phyloP scores from a whole-genome alignment of 768 basidiomycete genomes.

The Pleurotus giganteus region DNA sequence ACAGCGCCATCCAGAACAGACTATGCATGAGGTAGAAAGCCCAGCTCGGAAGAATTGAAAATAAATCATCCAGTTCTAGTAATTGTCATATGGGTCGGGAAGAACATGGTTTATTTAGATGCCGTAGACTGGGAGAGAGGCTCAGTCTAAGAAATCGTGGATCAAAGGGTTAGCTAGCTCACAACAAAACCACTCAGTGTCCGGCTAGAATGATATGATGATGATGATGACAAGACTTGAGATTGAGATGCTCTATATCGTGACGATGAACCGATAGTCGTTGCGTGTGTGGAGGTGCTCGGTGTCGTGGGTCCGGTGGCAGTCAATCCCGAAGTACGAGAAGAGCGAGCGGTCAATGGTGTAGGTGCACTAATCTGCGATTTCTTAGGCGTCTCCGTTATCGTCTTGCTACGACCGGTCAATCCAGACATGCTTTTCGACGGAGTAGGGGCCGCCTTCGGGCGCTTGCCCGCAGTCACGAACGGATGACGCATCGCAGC shows the following conservation, averaged over 20 bases:
- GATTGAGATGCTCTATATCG: conserved; percentile 68
- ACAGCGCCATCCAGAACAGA: conserved; percentile 4
- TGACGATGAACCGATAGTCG: conserved; percentile 58
- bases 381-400: conserved; percentile 79
- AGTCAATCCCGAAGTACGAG: conserved; percentile 48
- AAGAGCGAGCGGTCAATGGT: conserved; percentile 76
- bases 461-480: conserved; percentile 63
- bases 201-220: conserved; percentile 74
- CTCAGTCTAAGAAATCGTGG: conserved; percentile 10
- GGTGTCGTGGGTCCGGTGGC: conserved; percentile 56
- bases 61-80: conserved; percentile 9
- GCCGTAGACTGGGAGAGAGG: conserved; percentile 31
- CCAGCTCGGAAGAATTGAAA: conserved; percentile 30
- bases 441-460: conserved; percentile 42
- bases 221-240: conserved; percentile 69
- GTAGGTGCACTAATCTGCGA: conserved; percentile 88
- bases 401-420: conserved; percentile 52
- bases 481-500: conserved; percentile 91
- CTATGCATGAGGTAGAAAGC: conserved; percentile 34
- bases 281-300: conserved; percentile 48
- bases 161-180: conserved; percentile 29
- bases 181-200: conserved; percentile 71
- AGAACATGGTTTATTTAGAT: conserved; percentile 34
- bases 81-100: conserved; percentile 11
- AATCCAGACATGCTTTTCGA: conserved; percentile 52